Conservation (phyloP, 768 basidiomycete genomes). For the Nevesoporus exiguus region DNA sequence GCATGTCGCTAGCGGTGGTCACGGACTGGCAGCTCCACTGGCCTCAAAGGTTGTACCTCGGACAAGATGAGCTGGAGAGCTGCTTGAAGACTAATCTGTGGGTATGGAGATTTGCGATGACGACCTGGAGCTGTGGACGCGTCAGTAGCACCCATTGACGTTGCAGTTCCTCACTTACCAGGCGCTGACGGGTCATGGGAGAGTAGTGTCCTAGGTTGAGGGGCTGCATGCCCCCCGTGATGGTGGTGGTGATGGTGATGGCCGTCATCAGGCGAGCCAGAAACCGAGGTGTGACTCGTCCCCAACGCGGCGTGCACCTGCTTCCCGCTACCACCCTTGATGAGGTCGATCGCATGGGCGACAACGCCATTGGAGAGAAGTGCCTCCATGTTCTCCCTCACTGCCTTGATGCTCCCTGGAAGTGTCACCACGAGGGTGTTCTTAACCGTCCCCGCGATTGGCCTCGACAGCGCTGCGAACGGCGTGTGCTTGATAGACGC, state of each 20-base stretch:
- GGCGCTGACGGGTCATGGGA: conserved; percentile 69
- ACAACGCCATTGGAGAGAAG: conserved; percentile 58
- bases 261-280: conserved; percentile 23
- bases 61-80: conserved; percentile 57
- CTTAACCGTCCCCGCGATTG: conserved; percentile 70
- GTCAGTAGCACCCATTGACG: neutral
- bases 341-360: conserved; percentile 68
- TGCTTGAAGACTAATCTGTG: conserved; percentile 60
- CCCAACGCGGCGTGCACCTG: conserved; percentile 53
- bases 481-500: conserved; percentile 72
- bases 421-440: conserved; percentile 73
- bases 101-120: conserved; percentile 75
- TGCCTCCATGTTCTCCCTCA: conserved; percentile 68
- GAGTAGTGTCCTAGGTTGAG: conserved; percentile 53
- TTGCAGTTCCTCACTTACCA: conserved; percentile 41
- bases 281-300: conserved; percentile 21
- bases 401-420: conserved; percentile 84
- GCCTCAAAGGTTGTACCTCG: conserved; percentile 43
- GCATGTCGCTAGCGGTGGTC: neutral
- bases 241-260: conserved; percentile 29
- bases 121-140: conserved; percentile 55
- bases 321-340: conserved; percentile 64
- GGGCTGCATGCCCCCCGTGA: conserved; percentile 42
- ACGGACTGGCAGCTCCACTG: conserved; percentile 43
- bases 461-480: conserved; percentile 78